Evolutionary conservation across 2,329 filamentous ascomycete genomes (phyloP), one percentile per base, ranked within the genome.

Genomic region (Diaporthe citriasiana): DNA sequence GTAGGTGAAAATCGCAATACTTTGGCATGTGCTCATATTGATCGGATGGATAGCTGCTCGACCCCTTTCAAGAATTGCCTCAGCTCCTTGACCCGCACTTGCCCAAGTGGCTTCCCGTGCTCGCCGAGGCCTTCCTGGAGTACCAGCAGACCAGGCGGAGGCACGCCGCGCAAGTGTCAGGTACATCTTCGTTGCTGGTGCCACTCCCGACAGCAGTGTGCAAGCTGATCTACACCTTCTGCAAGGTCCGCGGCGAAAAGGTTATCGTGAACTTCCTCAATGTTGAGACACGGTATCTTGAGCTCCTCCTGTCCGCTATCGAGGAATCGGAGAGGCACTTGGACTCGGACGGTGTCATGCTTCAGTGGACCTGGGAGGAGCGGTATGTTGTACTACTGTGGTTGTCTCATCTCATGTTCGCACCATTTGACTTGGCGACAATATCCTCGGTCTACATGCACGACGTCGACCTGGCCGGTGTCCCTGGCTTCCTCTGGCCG

Each of bases 241-340:
- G 95, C 87, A 99, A 99, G 84, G 93, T 98, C 68, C 91, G 97
- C 70, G 96, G 97, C 33, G 92, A 97, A 81, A 98, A 98, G 83
- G 93, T 99, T 69, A 93, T 99, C 78, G 92, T 95, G 70, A 91
- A 94, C 55, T 98, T 98, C 80, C 86, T 99, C 77, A 96, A 94
- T 81, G 97, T 97, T 77, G 97, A 98, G 82, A 93, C 95, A 1
- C 93, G 90, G 79, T 93, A 95, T 79, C 89, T 99, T 19, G 95
- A 98, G 81, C 88, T 93, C 0, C 88, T 99, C 75, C 87, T 98
- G 12, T 87, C 89, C 1, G 92, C 93, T 22, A 90, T 98, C 55
- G 94, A 97, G 79, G 86, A 89, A 27, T 84, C 86, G 0, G 88
- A 89, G 77, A 76, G 79, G n/a, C 55, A 71, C 9, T 72, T 71